Percentiles rank a stretch among this genome's conserved stretches.
phyloP scores from a whole-genome alignment of 1,284 basidiomycete genomes.

The Cutaneotrichosporon daszewskae region DNA sequence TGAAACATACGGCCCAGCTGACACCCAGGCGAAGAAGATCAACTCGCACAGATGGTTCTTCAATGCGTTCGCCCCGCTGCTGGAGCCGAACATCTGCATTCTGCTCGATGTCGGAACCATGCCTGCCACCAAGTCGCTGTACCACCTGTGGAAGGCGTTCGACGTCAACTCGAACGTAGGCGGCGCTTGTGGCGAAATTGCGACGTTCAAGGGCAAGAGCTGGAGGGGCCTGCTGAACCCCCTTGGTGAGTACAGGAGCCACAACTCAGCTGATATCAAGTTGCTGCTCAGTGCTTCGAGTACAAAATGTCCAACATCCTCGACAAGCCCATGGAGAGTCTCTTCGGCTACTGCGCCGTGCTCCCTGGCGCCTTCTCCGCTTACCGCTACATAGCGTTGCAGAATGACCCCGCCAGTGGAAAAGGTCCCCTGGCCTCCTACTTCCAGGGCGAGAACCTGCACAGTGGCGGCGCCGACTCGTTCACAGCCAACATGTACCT shows the following conservation, averaged over 20 bases:
- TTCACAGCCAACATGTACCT: slow-evolving; percentile 67
- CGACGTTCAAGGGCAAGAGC: slow-evolving; percentile 81
- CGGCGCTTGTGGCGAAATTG: slow-evolving; percentile 93
- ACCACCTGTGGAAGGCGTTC: slow-evolving; percentile 90
- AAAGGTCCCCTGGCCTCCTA: slow-evolving; percentile 87
- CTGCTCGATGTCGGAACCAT: slow-evolving; percentile 85
- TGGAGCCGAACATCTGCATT: slow-evolving; percentile 56
- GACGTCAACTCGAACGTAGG: slow-evolving; percentile 88
- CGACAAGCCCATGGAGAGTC: slow-evolving; percentile 87
- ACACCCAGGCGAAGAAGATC: slow-evolving; percentile 73
- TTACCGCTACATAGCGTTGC: slow-evolving; percentile 55
- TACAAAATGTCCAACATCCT: slow-evolving; percentile 84
- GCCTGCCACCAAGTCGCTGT: slow-evolving; percentile 70
- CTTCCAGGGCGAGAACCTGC: slow-evolving; percentile 91
- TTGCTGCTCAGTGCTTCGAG: slow-evolving; percentile 90
- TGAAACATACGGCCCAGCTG: background rate
- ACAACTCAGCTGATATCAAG: slow-evolving; percentile 45
- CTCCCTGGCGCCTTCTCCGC: slow-evolving; percentile 89
- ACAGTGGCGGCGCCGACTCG: slow-evolving; percentile 86
- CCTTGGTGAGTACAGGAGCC: slow-evolving; percentile 55
- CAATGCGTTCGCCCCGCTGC: slow-evolving; percentile 64
- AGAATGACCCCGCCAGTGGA: slow-evolving; percentile 81
- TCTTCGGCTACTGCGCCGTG: slow-evolving; percentile 82
- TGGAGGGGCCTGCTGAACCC: slow-evolving; percentile 79
- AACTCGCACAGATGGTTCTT: slow-evolving; percentile 95